Evolutionary conservation across 768 basidiomycete species (phyloP).

Genomic region (Baorangia bicolor): DNA sequence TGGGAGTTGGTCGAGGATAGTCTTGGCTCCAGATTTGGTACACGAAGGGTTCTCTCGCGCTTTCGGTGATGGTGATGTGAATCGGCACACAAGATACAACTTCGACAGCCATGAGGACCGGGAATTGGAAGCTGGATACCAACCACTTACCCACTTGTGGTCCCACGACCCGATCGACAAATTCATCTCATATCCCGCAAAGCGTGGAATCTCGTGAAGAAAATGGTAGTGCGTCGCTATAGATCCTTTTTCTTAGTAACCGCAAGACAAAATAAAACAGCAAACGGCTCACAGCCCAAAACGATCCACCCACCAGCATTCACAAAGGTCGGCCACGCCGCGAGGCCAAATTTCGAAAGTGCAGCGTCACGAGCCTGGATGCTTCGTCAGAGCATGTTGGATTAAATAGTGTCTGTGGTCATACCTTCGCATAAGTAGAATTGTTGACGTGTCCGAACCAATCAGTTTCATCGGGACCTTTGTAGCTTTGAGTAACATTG

Average conservation of each 20-base stretch:
- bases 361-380: constrained; percentile 16
- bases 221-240: constrained; percentile 17
- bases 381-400: neutral
- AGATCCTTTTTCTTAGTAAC: neutral
- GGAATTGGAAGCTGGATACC: neutral
- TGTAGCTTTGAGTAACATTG: neutral
- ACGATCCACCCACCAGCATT: constrained; percentile 7
- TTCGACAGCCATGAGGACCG: neutral
- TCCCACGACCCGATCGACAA: constrained; percentile 19
- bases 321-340: constrained; percentile 14
- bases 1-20: neutral
- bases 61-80: constrained; percentile 2
- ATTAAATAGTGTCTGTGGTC: neutral
- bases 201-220: constrained; percentile 18
- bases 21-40: neutral
- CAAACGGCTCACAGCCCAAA: constrained; percentile 1
- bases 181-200: constrained; percentile 12
- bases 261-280: neutral
- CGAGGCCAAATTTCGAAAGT: constrained; percentile 6
- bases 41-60: neutral
- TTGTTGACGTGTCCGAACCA: constrained; percentile 19
- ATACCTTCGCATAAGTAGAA: constrained; percentile 15
- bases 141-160: constrained; percentile 16
- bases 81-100: constrained; percentile 19
- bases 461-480: constrained; percentile 21